Evolutionary conservation across 331 rosid species (phyloP), one percentile per base, ranked within the genome.

Genomic region (Quercus tomentella): DNA sequence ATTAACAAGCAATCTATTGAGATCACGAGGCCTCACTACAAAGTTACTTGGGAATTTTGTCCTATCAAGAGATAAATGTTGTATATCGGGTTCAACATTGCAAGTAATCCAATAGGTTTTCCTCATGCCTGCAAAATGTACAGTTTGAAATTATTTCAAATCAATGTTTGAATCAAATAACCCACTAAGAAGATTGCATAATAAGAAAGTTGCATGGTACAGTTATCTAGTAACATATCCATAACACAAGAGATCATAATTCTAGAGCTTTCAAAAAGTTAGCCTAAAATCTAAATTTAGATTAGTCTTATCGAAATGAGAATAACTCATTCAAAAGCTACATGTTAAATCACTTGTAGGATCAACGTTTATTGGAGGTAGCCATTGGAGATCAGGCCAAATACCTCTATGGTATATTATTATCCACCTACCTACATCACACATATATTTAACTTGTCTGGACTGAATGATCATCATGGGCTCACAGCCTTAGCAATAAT

Each of bases 11-110:
- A 95, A 79, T 85, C 93, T 91, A 80, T 83, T 95, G 72, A 95
- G 87, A 86, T 93, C 97, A 70, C 90, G 97, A 72, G 99, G 99
- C 82, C 96, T 90, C 89, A 89, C 97, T 1, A 93, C 90, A 79
- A 95, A 82, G 84, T 85, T 87, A 82, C 99, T 90, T 6, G 93
- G 94, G 79, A 93, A 93, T 75, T 87, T 89, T 80, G 82, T 83
- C 84, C 90, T 89, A 83, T 95, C 99, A 77, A 95, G 92, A 68
- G 98, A 87, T 77, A 95, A 87, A 87, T 91, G 94, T 43, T 91
- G 96, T 85, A 91, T 83, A 79, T 93, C 97, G 43, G 97, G 96
- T 83, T 93, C 98, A 21, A 86, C 89, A 79, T 93, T 95, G 97
- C 98, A 95, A 61, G 89, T 87, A 82, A 91, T 90, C 96, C 98